phyloP scores from a whole-genome alignment of 441 rosid species.

The Eutrema salsugineum region DNA sequence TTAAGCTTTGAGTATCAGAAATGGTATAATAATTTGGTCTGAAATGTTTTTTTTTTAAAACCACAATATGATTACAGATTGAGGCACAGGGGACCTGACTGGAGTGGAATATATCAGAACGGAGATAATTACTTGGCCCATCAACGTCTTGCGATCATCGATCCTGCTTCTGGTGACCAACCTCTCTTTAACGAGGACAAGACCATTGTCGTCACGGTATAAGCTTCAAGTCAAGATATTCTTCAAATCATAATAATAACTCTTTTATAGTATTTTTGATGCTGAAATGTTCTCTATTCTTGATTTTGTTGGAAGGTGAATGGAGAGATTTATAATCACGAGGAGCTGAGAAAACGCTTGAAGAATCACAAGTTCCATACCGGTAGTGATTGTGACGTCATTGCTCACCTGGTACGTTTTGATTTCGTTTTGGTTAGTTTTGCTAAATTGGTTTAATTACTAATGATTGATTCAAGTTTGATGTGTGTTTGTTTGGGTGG shows the following conservation, averaged over 20 bases:
- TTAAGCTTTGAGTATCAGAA: neutral
- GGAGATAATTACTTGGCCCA: slow-evolving; percentile 71
- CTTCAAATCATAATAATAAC: neutral
- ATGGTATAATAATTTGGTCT: neutral
- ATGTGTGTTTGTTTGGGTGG: neutral
- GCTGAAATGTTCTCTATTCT: neutral
- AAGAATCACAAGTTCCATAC: slow-evolving; percentile 69
- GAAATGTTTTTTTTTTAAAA: neutral
- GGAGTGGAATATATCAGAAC: slow-evolving; percentile 86
- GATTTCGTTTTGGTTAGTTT: neutral
- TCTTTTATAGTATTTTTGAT: neutral
- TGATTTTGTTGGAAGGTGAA: slow-evolving; percentile 49
- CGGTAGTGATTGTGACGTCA: slow-evolving; percentile 85
- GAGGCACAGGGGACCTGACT: slow-evolving; percentile 96
- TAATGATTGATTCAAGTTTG: neutral
- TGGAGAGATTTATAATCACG: slow-evolving; percentile 93
- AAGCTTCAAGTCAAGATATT: neutral
- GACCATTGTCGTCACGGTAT: slow-evolving; percentile 71
- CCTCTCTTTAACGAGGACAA: slow-evolving; percentile 81
- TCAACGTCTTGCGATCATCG: slow-evolving; percentile 80
- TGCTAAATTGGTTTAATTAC: neutral
- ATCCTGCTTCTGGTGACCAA: slow-evolving; percentile 93
- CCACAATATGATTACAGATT: slow-evolving; percentile 43
- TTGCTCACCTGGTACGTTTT: slow-evolving; percentile 74
- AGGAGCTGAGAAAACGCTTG: slow-evolving; percentile 58